Conservation (phyloP, 768 basidiomycete genomes). For the Pleurotus eryngii region DNA sequence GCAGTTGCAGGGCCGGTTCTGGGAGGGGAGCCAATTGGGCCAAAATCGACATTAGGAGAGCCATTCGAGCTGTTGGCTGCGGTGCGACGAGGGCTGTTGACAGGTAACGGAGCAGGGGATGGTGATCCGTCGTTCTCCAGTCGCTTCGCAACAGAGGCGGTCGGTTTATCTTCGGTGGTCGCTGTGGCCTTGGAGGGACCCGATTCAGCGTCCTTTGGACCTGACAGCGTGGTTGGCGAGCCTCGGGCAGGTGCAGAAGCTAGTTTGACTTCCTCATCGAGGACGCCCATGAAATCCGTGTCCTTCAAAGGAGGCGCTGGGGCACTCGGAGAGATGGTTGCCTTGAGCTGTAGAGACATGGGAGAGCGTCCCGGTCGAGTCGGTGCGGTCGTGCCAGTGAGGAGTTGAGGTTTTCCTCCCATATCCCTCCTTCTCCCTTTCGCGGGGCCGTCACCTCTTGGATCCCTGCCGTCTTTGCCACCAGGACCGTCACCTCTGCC, state of each 20-base stretch:
- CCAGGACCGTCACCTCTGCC: conserved; percentile 27
- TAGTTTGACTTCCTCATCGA: conserved; percentile 56
- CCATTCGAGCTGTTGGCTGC: conserved; percentile 19
- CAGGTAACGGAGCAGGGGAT: conserved; percentile 50
- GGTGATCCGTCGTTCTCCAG: conserved; percentile 22
- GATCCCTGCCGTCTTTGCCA: conserved; percentile 25
- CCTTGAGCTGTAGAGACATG: conserved; percentile 67
- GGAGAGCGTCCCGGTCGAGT: conserved; percentile 59
- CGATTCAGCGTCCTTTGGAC: not conserved
- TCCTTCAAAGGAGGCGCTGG: conserved; percentile 77
- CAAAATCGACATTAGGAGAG: conserved; percentile 54
- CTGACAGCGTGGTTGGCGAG: conserved; percentile 20
- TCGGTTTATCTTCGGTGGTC: conserved; percentile 4
- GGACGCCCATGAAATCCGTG: conserved; percentile 68
- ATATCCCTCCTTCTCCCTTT: conserved; percentile 29
- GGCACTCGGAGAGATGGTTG: conserved; percentile 70
- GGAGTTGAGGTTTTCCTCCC: conserved; percentile 29
- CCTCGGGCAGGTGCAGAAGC: conserved; percentile 42
- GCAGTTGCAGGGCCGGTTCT: conserved; percentile 25
- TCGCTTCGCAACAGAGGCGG: conserved; percentile 4
- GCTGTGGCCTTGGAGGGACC: not conserved
- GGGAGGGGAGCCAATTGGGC: conserved; percentile 83
- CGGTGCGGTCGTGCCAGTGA: conserved; percentile 66
- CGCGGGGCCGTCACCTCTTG: conserved; percentile 26
- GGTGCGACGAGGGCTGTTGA: conserved; percentile 36